These are phyloP conservation scores for Scytalidium sp. DNA, from an alignment of 2,329 filamentous ascomycete genomes.

Conservation along the genomic window DNA sequence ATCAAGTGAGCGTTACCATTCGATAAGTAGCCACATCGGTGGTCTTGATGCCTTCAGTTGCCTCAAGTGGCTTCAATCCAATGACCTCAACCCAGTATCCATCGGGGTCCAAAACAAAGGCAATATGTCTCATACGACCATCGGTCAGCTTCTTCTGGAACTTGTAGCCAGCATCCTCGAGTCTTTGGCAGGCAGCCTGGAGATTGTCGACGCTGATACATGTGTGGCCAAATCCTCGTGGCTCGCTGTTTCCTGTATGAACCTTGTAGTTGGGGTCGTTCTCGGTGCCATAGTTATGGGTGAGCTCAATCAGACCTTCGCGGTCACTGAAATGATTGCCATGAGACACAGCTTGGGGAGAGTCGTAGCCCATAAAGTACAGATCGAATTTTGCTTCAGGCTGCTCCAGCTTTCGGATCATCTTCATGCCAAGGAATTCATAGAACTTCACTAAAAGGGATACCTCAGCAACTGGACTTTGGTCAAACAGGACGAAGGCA, in stretches of 20 bases:
- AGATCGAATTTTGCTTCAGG: conserved; percentile 87
- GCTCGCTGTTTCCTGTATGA: conserved; percentile 84
- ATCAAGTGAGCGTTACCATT: conserved; percentile 34
- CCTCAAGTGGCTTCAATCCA: conserved; percentile 64
- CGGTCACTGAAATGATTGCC: conserved; percentile 72
- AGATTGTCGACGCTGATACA: conserved; percentile 79
- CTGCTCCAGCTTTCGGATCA: conserved; percentile 74
- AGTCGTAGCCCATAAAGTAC: conserved; percentile 88
- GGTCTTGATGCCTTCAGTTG: conserved; percentile 65
- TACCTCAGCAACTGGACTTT: not conserved
- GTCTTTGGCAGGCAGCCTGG: conserved; percentile 79
- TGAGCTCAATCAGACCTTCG: conserved; percentile 82
- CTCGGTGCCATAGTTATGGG: conserved; percentile 81
- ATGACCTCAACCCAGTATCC: conserved; percentile 80
- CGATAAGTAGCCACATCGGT: conserved; percentile 75
- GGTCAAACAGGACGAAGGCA: not conserved
- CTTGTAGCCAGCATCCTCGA: conserved; percentile 83
- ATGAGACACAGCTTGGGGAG: conserved; percentile 65
- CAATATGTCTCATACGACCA: conserved; percentile 80
- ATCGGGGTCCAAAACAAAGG: conserved; percentile 83
- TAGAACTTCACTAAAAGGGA: conserved; percentile 72
- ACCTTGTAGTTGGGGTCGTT: conserved; percentile 72
- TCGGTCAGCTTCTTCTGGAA: conserved; percentile 94
- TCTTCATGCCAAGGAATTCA: conserved; percentile 79
- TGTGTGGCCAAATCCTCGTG: conserved; percentile 68